Conservation (phyloP, 495 filamentous ascomycete genomes). For the Penicillium lividum region DNA sequence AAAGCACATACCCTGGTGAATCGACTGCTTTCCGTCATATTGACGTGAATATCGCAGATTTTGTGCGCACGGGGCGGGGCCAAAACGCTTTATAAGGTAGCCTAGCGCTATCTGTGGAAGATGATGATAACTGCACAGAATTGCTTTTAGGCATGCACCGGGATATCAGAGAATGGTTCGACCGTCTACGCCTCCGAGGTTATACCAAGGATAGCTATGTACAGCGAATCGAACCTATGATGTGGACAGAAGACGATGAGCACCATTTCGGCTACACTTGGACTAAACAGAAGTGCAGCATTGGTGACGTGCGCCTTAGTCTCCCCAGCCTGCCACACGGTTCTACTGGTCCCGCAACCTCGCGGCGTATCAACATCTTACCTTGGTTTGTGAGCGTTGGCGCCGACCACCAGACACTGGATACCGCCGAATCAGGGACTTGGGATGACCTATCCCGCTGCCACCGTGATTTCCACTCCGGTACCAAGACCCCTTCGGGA, state of each 20-base stretch:
- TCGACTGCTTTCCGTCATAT: neutral
- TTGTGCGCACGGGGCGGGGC: neutral
- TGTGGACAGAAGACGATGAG: neutral
- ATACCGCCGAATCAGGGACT: neutral
- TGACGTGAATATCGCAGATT: neutral
- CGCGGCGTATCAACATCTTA: neutral
- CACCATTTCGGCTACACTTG: neutral
- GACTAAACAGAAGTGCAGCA: neutral
- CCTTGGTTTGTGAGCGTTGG: neutral
- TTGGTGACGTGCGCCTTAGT: neutral
- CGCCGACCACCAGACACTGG: neutral
- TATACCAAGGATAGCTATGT: neutral
- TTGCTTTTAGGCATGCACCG: neutral
- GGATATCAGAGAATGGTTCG: neutral
- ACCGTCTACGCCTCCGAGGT: no score
- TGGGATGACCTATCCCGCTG: neutral
- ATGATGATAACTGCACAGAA: constrained; percentile 3
- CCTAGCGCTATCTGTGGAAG: neutral
- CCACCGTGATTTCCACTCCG: neutral
- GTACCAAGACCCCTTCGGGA: neutral
- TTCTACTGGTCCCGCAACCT: neutral
- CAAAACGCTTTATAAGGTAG: neutral
- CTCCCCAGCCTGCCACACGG: neutral
- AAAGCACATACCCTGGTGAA: constrained; percentile 2
- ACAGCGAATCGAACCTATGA: neutral